Conservation (phyloP, 345 rosid species). For the Laguncularia racemosa region DNA sequence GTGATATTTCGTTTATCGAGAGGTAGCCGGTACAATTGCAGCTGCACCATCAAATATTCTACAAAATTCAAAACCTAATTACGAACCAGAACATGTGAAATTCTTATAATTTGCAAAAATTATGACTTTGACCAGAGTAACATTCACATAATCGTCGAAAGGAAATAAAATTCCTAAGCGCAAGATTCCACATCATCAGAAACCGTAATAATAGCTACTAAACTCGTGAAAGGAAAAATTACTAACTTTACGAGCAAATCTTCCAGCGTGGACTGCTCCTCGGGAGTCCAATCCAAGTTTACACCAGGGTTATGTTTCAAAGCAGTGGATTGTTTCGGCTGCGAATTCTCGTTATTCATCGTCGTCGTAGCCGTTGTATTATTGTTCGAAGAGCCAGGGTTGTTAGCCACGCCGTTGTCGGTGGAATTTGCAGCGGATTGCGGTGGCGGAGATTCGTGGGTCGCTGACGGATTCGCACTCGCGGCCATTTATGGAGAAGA, state of each 20-base stretch:
- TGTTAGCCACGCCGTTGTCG: constrained; percentile 34
- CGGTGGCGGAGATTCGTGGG: constrained; percentile 38
- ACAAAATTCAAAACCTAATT: too few species aligned
- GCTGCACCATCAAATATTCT: too few species aligned
- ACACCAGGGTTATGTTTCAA: constrained; percentile 66
- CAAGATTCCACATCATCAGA: too few species aligned
- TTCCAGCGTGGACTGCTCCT: constrained; percentile 63
- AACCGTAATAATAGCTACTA: too few species aligned
- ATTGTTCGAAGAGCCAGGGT: constrained; percentile 20
- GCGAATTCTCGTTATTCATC: constrained; percentile 23
- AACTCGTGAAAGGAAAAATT: too few species aligned
- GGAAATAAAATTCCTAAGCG: too few species aligned
- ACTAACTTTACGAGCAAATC: constrained; percentile 55
- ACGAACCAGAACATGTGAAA: too few species aligned
- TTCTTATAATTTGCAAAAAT: too few species aligned
- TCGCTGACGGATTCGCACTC: constrained; percentile 53
- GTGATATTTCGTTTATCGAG: too few species aligned
- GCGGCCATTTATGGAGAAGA: constrained; percentile 24
- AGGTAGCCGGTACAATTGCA: too few species aligned
- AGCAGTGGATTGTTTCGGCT: constrained; percentile 25
- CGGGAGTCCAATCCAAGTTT: constrained; percentile 54
- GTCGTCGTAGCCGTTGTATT: constrained; percentile 1
- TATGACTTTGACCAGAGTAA: too few species aligned
- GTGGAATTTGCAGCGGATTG: constrained; percentile 22
- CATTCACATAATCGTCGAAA: too few species aligned